Base-by-base conservation (phyloP, 1,284 basidiomycete genomes). In the Fistulina hepatica region DNA sequence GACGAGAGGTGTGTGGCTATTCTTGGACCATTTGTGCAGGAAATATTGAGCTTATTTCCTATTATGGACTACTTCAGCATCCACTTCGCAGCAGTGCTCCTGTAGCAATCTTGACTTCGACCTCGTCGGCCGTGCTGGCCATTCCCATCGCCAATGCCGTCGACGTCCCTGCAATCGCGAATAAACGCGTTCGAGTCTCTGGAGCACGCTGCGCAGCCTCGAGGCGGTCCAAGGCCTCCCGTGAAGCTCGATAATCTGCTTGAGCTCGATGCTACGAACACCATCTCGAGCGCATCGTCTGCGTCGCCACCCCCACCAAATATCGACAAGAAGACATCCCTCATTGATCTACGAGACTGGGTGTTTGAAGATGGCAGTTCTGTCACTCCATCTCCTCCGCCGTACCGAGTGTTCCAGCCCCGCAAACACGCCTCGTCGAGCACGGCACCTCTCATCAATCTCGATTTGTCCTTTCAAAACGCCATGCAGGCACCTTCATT, bases 261-360 rank as follows among this genome's bases (percentile, higher is more conserved):
- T 19, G 33, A 38, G 3, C 45, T 40, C 5, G 40, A 39, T 1
- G 35, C 44, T 3, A 46, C 44, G n/a, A 42, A 42, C 3, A 42
- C 45, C 43, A 39, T 54, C 21, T 55, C 44, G 37, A 48, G 52
- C 22, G 65, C 68, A 9, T 61, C 65, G 0, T 76, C 78, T 0
- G 68, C 72, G 0, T 67, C 63, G 6, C 56, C 57, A 7, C 69
- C 72, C 2, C 69, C 73, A 1, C 67, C 67, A 15, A 67, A 63
- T 43, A 57, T 78, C 11, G 66, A 66, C 26, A 60, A 69, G 30
- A 76, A 69, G 48, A 63, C 73, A 1, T 82, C 81, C 23, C 59
- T 81, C 39, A 69, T 81, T 45, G 81, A 84, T 58, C 63, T 84
- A 41, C 71, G 71, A 44, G 80, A 83, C 52, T 83, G 81, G 79